A percentile compares a stretch with the other conserved stretches of the same genome.
These are phyloP conservation scores for Castanospermum australe DNA, from an alignment of 306 rosid genomes.

Conservation along the genomic window DNA sequence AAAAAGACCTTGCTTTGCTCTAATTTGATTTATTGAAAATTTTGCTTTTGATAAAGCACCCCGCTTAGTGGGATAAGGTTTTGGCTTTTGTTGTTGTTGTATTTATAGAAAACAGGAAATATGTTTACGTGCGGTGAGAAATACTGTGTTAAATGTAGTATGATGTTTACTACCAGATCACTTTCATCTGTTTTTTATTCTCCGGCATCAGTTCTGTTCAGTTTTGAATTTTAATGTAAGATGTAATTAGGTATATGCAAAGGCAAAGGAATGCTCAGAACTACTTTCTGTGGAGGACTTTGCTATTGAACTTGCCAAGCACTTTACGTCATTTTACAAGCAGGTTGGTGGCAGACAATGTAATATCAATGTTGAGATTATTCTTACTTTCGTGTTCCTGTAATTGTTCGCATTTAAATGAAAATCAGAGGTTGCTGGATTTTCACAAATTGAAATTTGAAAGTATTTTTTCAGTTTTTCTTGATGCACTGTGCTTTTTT, in stretches of 20 bases:
- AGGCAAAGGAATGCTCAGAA: conserved; percentile 81
- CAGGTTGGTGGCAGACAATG: conserved; percentile 51
- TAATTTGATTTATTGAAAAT: too few relatives aligned
- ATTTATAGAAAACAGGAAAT: conserved; percentile 13
- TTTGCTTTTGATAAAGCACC: too few relatives aligned
- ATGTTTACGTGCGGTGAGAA: background rate
- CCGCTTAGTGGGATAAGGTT: too few relatives aligned
- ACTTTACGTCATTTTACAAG: conserved; percentile 70
- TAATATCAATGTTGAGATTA: background rate
- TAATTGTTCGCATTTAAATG: background rate
- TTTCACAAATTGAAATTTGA: background rate
- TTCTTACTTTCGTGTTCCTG: background rate
- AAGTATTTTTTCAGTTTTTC: background rate
- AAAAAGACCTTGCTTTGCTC: too few relatives aligned
- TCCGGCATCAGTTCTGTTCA: background rate
- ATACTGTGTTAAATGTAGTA: background rate
- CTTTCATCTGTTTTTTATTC: background rate
- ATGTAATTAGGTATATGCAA: conserved; percentile 73
- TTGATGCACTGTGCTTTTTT: background rate
- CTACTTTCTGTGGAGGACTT: conserved; percentile 75
- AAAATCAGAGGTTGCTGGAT: background rate
- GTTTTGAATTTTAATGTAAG: conserved; percentile 12
- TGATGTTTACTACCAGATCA: background rate
- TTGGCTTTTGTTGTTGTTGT: too few relatives aligned
- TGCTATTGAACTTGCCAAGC: conserved; percentile 83